A percentile compares a stretch with the other conserved stretches of the same genome.
Evolutionary conservation across 805 yeast genomes (phyloP).

Genomic region (Ogataea trehaloabstinens): DNA sequence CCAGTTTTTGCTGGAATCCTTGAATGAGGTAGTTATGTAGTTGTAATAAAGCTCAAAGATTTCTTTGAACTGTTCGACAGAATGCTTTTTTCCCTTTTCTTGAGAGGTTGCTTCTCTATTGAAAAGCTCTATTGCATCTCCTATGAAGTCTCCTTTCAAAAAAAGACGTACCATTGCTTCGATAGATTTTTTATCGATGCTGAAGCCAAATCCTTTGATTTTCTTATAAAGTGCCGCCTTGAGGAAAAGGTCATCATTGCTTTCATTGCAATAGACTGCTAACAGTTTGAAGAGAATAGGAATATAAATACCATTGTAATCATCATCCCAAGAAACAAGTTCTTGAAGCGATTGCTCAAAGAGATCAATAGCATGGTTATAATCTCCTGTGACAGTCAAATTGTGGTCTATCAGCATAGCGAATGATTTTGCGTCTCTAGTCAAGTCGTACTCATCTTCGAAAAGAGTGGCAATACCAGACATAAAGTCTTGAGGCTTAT

Average conservation of each 20-base stretch:
- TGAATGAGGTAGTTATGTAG: slow-evolving; percentile 38
- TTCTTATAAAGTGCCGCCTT: slow-evolving; percentile 38
- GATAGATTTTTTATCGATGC: slow-evolving; percentile 38
- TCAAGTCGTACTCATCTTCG: slow-evolving; percentile 29
- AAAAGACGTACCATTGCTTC: slow-evolving; percentile 37
- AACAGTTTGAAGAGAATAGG: slow-evolving; percentile 27
- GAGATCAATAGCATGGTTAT: slow-evolving; percentile 29
- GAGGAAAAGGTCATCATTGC: slow-evolving; percentile 14
- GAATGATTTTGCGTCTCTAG: slow-evolving; percentile 36
- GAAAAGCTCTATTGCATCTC: slow-evolving; percentile 42
- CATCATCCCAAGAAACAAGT: slow-evolving; percentile 42
- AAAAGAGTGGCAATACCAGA: slow-evolving; percentile 29
- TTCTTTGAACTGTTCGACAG: slow-evolving; percentile 15
- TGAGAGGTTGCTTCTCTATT: slow-evolving; percentile 36
- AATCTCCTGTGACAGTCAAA: slow-evolving; percentile 32
- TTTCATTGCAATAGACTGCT: slow-evolving; percentile 17
- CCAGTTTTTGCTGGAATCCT: slow-evolving; percentile 52
- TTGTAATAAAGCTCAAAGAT: slow-evolving; percentile 38
- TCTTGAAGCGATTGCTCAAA: slow-evolving; percentile 39
- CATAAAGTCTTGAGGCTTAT: slow-evolving; percentile 25
- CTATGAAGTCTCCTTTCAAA: slow-evolving; percentile 33
- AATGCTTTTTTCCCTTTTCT: slow-evolving; percentile 13
- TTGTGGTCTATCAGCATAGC: slow-evolving; percentile 35
- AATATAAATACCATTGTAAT: slow-evolving; percentile 28
- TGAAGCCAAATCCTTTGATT: slow-evolving; percentile 38